Base-by-base conservation (phyloP, 2,329 filamentous ascomycete species). In the Fusarium keratoplasticum region DNA sequence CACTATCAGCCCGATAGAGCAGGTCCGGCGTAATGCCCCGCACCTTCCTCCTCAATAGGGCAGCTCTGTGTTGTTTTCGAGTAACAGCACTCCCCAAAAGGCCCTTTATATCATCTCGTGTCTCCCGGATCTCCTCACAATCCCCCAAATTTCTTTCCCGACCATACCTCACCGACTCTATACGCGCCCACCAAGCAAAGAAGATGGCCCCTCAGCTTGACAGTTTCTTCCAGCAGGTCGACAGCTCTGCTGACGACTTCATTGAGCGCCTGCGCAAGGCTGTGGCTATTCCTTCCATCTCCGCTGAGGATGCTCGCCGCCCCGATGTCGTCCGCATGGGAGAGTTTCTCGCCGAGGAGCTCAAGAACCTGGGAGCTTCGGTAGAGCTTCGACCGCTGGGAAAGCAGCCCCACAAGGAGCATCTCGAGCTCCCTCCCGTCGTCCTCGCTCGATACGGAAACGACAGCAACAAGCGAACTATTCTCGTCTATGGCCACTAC, bases 401-500 rank as follows among this genome's bases (percentile, higher is more conserved):
- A 81, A 95, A 95, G 85, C 96, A 99, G 86, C 95, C 95, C 66
- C 93, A 94, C 81, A 95, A 95, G 82, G 95, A 97, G 81, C 89
- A 95, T 78, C 92, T 99, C 77, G 92, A 98, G 66, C 92, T 99
- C 18, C 96, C 96, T 5, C 96, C 96, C 2, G 95, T 98, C 61
- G 91, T 99, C 65, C 90, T 99, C 73, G 96, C 93, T 59, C 93
- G 96, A 76, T 98, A 98, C 83, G 95, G 96, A 76, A 94, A 91
- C 83, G 95, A 98, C 83, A 92, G 93, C 84, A 94, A 90, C 83
- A 99, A 98, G 90, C 91, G 94, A 70, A 98, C 95, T 38, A 96
- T 99, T 76, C 89, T 99, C 71, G 95, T 99, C 55, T 99, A 99
- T 81, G 96, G 96, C 57, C 96, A 99, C 87, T 99, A 99, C 86